Evolutionary conservation across 768 basidiomycete species (phyloP), one percentile per base, ranked within the genome.

Genomic region (Pilatotrama ljubarskyi): DNA sequence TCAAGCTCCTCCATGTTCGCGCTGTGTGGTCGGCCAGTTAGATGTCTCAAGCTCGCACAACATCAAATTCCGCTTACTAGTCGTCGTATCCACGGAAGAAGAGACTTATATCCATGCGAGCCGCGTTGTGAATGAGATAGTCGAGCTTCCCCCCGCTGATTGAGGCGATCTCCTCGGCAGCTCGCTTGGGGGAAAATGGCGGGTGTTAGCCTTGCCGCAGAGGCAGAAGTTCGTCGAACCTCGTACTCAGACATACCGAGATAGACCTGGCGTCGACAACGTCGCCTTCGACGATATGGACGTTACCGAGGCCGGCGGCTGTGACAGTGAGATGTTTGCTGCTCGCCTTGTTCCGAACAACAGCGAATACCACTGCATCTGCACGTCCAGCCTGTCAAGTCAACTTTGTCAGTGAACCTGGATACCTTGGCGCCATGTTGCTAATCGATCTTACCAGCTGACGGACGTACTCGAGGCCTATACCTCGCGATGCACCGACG

Each of bases 261-360:
- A 78, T 49, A 0, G 70, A 63, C 8, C 41, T 41, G 35, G 43
- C 52, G 49, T 76, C 67, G 5, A 70, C 73, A 32, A 80, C 68
- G 58, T 80, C 77, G 6, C 70, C 73, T 54, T 74, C 61, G 35
- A 80, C 14, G 10, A 76, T 50, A 42, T 73, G 69, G 10, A 80
- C 57, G 44, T 77, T 75, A 18, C 38, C 32, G 13, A 48, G n/a
- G 24, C 53, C 38, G 17, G 42, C 5, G 9, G 32, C 32, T 7
- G 69, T 46, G 10, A 29, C 10, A 3, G 18, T 2, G 36, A 69
- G 56, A 22, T 66, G 58, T 3, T 29, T 35, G 2, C 66, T 44
- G 3, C 14, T 58, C n/a, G 22, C 32, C 36, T 53, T 57, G 58
- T 64, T 63, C 29, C 70, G 67, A 10, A 68, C 63, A 15, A 67